phyloP scores from a whole-genome alignment of 441 rosid genomes.

The Populus hybrid region DNA sequence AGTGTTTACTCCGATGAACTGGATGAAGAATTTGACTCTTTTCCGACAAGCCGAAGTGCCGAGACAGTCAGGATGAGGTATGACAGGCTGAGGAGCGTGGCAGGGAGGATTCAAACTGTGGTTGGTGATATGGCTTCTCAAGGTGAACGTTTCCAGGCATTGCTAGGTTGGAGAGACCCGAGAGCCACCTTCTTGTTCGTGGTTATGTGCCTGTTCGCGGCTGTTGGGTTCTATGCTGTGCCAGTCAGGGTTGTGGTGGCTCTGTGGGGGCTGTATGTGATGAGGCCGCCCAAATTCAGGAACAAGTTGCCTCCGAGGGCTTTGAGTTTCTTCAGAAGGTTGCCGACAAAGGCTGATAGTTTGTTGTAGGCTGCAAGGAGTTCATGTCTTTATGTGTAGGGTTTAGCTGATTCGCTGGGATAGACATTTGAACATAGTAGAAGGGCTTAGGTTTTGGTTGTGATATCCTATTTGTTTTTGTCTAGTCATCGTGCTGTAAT shows the following conservation, averaged over 20 bases:
- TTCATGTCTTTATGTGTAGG: neutral
- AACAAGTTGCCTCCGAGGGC: slow-evolving; percentile 38
- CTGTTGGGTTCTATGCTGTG: slow-evolving; percentile 32
- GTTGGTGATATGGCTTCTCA: slow-evolving; percentile 44
- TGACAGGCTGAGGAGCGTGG: slow-evolving; percentile 49
- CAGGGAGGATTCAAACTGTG: slow-evolving; percentile 26
- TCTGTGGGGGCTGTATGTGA: slow-evolving; percentile 21
- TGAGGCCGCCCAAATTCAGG: slow-evolving; percentile 58
- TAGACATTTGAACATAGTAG: slow-evolving; percentile 9
- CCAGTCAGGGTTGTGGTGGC: slow-evolving; percentile 25
- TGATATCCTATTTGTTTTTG: neutral
- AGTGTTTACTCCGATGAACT: slow-evolving; percentile 30
- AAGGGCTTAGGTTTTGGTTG: slow-evolving; percentile 1
- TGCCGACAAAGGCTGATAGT: slow-evolving; percentile 53
- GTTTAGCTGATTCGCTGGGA: neutral
- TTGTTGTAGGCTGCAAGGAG: slow-evolving; percentile 33
- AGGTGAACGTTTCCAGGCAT: slow-evolving; percentile 34
- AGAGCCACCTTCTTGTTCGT: slow-evolving; percentile 41
- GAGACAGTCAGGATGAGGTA: slow-evolving; percentile 41
- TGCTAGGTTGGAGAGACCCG: slow-evolving; percentile 46
- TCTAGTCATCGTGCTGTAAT: neutral
- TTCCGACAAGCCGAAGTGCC: slow-evolving; percentile 28
- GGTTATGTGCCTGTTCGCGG: slow-evolving; percentile 30
- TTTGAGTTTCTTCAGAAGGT: slow-evolving; percentile 52
- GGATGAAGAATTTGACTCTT: slow-evolving; percentile 44